These are phyloP conservation scores for Volvox reticuliferus DNA, from an alignment of 139 green algal genomes.

Conservation along the genomic window DNA sequence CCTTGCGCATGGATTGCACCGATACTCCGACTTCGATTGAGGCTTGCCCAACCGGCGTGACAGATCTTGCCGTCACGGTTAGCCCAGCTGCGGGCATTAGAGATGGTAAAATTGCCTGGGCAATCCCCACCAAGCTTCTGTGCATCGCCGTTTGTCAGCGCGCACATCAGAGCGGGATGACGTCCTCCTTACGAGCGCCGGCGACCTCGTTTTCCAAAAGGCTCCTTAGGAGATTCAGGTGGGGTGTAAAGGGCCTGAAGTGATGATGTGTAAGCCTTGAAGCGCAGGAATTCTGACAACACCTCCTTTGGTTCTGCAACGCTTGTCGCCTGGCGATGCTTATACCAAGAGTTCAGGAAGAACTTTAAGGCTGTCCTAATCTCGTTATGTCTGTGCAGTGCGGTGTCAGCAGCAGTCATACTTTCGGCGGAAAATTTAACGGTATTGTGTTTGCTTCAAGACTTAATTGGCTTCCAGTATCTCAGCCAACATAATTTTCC, in stretches of 20 bases:
- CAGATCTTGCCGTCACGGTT: neutral
- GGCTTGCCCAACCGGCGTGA: neutral
- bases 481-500: no score
- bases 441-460: no score
- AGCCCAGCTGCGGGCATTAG: neutral
- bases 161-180: no score
- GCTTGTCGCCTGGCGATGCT: constrained; percentile 55
- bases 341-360: constrained; percentile 66
- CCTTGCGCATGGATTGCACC: no score
- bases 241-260: neutral
- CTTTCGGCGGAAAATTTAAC: neutral
- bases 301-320: constrained; percentile 29
- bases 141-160: no score
- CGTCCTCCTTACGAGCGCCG: neutral
- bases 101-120: no score
- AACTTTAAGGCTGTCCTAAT: constrained; percentile 66
- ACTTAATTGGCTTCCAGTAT: no score
- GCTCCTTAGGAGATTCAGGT: constrained; percentile 4
- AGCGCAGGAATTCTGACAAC: constrained; percentile 16
- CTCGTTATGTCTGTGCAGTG: constrained; percentile 63
- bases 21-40: neutral
- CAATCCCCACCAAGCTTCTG: no score
- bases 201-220: neutral
- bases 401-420: neutral
- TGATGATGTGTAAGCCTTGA: constrained; percentile 28